Percentiles rank a stretch among this genome's conserved stretches.
Evolutionary conservation across 306 rosid species (phyloP).

Genomic region (Prunus davidiana): DNA sequence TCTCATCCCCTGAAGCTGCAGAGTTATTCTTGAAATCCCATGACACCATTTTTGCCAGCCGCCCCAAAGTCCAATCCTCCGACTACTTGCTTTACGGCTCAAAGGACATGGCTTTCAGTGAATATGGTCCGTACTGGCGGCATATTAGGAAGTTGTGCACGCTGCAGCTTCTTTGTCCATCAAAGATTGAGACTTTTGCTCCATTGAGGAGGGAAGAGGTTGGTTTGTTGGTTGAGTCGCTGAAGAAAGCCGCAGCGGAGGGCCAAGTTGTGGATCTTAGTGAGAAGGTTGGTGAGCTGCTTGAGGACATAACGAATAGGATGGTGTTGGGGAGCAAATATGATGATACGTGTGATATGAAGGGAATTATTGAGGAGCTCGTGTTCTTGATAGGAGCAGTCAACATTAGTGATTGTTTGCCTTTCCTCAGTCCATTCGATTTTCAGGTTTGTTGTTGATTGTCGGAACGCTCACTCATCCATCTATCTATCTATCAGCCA

Average conservation of each 20-base stretch:
- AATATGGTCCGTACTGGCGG: slow-evolving; percentile 32
- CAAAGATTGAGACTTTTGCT: not conserved
- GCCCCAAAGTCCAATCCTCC: slow-evolving; percentile 1
- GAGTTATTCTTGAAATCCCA: slow-evolving; percentile 11
- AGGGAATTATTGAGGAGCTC: slow-evolving; percentile 15
- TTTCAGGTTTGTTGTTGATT: slow-evolving; percentile 22
- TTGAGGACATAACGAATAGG: slow-evolving; percentile 1
- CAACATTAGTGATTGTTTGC: slow-evolving; percentile 34
- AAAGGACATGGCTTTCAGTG: slow-evolving; percentile 12
- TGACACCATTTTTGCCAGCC: not conserved
- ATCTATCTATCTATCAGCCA: too few species aligned
- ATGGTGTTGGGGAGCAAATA: not conserved
- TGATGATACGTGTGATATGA: slow-evolving; percentile 15
- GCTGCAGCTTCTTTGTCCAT: slow-evolving; percentile 8
- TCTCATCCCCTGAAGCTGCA: slow-evolving; percentile 7
- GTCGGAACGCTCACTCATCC: not conserved
- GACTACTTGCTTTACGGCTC: slow-evolving; percentile 15
- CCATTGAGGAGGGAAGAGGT: slow-evolving; percentile 2
- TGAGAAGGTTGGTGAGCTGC: not conserved
- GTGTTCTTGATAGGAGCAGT: slow-evolving; percentile 18
- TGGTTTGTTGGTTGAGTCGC: not conserved
- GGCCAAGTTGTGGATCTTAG: slow-evolving; percentile 27
- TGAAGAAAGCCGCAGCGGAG: slow-evolving; percentile 1
- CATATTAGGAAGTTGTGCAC: slow-evolving; percentile 29
- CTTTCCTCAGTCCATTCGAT: slow-evolving; percentile 29